These are phyloP conservation scores for Eucalyptus sp. DNA, from an alignment of 345 rosid species.

Conservation along the genomic window DNA sequence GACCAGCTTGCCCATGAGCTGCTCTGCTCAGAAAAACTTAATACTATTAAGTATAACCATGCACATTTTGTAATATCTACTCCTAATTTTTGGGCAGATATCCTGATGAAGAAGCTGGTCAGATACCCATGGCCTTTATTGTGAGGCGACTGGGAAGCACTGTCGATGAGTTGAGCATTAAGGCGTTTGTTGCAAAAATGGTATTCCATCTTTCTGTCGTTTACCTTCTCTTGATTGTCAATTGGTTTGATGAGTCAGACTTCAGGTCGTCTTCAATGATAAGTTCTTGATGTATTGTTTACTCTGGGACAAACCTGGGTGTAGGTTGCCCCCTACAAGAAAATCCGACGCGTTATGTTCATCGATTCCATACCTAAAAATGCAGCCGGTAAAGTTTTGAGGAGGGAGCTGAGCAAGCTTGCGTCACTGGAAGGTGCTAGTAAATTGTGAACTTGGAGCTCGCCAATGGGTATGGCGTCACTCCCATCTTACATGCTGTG, in stretches of 20 bases:
- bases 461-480: neutral
- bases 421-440: conserved; percentile 4
- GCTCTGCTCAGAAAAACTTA: neutral
- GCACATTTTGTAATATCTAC: neutral
- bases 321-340: conserved; percentile 51
- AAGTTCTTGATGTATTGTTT: neutral
- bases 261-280: neutral
- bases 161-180: conserved; percentile 19
- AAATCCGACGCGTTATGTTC: conserved; percentile 19
- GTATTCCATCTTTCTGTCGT: neutral
- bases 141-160: conserved; percentile 24
- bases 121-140: conserved; percentile 39
- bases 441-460: conserved; percentile 12
- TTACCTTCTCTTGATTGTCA: neutral
- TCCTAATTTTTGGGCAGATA: conserved; percentile 12
- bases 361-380: conserved; percentile 34
- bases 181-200: conserved; percentile 21
- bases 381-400: conserved; percentile 38
- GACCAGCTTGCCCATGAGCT: neutral
- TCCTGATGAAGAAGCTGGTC: conserved; percentile 47
- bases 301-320: neutral
- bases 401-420: conserved; percentile 25
- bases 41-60: neutral
- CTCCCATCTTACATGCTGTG: neutral
- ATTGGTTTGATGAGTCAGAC: neutral